Conservation (phyloP, 108 stramenopile species). For the Pseudonitzschia multiseries region DNA sequence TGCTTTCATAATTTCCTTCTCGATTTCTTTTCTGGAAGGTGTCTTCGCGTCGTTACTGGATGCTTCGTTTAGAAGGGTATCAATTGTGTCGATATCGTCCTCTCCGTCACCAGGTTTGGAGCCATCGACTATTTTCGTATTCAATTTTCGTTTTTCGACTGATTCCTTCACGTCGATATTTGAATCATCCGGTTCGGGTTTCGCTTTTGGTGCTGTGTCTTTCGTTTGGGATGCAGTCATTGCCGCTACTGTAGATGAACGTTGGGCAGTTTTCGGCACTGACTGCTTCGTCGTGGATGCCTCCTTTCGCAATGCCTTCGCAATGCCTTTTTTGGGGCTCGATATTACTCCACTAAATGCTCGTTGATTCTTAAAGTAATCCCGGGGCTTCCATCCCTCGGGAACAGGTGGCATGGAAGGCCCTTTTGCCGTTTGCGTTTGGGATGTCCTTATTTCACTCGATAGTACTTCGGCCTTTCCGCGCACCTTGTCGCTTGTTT, state of each 20-base stretch:
- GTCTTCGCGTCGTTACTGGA: background rate
- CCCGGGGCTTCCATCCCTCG: constrained; percentile 13
- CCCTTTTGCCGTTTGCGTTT: background rate
- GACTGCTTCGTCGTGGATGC: background rate
- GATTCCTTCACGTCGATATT: background rate
- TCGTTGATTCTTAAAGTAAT: constrained; percentile 20
- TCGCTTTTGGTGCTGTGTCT: background rate
- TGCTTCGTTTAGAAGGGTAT: background rate
- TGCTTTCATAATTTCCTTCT: constrained; percentile 50
- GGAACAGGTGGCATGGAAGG: constrained; percentile 1
- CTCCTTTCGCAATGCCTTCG: constrained; percentile 7
- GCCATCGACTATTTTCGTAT: constrained; percentile 7
- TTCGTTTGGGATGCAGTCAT: background rate
- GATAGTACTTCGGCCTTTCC: background rate
- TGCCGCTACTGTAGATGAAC: background rate
- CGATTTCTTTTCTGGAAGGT: constrained; percentile 47
- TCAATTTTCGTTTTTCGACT: constrained; percentile 3
- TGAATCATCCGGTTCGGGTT: background rate
- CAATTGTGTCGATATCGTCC: background rate
- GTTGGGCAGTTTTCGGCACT: background rate
- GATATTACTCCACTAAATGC: constrained; percentile 29
- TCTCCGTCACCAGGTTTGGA: background rate
- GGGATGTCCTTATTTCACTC: background rate
- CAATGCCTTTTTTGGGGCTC: background rate
- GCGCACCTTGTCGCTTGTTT: background rate